Base-by-base conservation (phyloP, 192 early-diverging fungal species). In the Neocallimastix lanati region DNA sequence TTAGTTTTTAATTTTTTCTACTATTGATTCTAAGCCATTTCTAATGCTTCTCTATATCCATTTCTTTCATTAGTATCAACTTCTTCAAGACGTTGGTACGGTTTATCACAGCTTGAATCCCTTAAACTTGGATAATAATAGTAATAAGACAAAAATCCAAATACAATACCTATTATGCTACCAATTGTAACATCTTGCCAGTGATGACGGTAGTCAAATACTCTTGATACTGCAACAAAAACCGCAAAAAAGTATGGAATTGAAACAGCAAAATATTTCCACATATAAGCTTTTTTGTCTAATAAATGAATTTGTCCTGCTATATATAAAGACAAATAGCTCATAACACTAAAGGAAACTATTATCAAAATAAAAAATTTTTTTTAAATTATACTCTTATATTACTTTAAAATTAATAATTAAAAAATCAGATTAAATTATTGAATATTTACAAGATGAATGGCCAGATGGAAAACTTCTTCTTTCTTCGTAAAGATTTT, bases 381-480 rank as follows among this genome's bases (percentile, higher is more conserved):
- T 33, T 33, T 6, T 33, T 6, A 6, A 6, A 33, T 33, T 33
- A 33, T 33, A 33, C 11, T 6, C 11, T 33, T 33, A 33, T 33
- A 33, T 33, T 33, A 33, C 11, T 33, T 6, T 33, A 33, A 6
- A 33, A 6, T 33, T 33, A 33, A 6, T 6, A 11, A 6, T 6
- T 33, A 6, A 33, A 6, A 33, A 6, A 33, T 33, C n/a, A n/a
- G n/a, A n/a, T 33, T 33, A 33, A 6, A 33, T 33, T 33, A 33
- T 33, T n/a, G 4, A 1, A 50, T 21, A 86, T 81, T 81, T 84
- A 85, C 90, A 91, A 30, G 92, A 93, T 5, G 96, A 88, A 84
- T 98, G 96, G 4, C 96, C 96, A 9, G 91, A 93, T 12, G 93
- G 93, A 82, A 96, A 98, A 80, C 90, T 92, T 86, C 92, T 93